Conservation (phyloP, 257 asterid genomes). For the Fraxinus americana region DNA sequence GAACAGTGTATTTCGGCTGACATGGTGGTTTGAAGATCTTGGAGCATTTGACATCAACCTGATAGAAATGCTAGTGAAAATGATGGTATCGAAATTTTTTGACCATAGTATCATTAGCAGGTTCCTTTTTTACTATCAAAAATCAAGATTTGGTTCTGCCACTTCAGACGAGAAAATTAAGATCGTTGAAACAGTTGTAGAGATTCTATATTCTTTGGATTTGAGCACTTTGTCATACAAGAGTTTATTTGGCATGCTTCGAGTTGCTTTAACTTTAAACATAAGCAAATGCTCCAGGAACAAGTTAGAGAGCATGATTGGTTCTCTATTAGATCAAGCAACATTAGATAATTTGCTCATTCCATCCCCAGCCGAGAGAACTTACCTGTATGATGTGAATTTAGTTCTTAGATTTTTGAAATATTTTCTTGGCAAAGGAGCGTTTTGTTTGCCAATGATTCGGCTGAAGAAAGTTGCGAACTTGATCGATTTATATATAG, state of each 20-base stretch:
- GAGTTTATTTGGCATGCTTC: conserved; percentile 64
- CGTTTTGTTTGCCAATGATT: conserved; percentile 59
- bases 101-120: conserved; percentile 57
- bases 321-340: conserved; percentile 64
- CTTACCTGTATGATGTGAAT: conserved; percentile 69
- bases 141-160: conserved; percentile 49
- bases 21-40: conserved; percentile 94
- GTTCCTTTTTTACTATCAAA: conserved; percentile 76
- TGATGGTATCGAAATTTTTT: conserved; percentile 47
- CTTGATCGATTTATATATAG: conserved; percentile 65
- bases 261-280: conserved; percentile 43
- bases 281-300: conserved; percentile 42
- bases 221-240: conserved; percentile 50
- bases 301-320: conserved; percentile 69
- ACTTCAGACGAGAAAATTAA: conserved; percentile 41
- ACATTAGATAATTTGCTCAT: conserved; percentile 69
- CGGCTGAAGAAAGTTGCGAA: conserved; percentile 58
- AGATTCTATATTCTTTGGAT: conserved; percentile 63
- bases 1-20: conserved; percentile 39
- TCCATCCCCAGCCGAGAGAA: conserved; percentile 53
- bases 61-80: conserved; percentile 41
- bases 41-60: conserved; percentile 31
- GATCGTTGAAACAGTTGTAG: conserved; percentile 51
- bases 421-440: conserved; percentile 59
- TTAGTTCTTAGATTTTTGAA: conserved; percentile 61